Evolutionary conservation across 805 yeast species (phyloP).

Genomic region (Metschnikowia gelsemii): DNA sequence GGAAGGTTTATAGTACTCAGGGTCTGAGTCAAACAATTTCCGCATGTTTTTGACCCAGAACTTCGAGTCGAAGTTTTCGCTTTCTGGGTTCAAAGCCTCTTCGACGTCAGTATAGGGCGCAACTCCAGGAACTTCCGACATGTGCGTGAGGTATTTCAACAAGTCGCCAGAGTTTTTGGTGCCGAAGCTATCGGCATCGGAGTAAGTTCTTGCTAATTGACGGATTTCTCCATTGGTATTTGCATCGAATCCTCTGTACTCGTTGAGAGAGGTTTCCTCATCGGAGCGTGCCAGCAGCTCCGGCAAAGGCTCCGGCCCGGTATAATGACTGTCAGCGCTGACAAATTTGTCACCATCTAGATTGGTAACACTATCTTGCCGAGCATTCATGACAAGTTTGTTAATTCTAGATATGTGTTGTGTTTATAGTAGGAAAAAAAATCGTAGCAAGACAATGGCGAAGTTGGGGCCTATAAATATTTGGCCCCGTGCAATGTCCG

Average conservation of each 20-base stretch:
- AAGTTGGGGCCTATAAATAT: conserved; percentile 1
- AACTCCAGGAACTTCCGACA: conserved; percentile 33
- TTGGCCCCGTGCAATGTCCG: background rate
- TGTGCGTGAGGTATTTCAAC: conserved; percentile 43
- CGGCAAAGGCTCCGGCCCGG: conserved; percentile 13
- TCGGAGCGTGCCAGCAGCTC: conserved; percentile 4
- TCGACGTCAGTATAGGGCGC: conserved; percentile 18
- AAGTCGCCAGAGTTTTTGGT: conserved; percentile 27
- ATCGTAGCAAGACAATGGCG: background rate
- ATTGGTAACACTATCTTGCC: conserved; percentile 13
- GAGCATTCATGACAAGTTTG: conserved; percentile 7
- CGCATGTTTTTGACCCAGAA: conserved; percentile 68
- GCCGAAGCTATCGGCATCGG: conserved; percentile 15
- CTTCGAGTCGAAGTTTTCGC: conserved; percentile 57
- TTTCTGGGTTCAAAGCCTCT: conserved; percentile 51
- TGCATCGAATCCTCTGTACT: conserved; percentile 38
- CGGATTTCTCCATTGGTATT: conserved; percentile 35
- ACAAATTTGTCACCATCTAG: conserved; percentile 12
- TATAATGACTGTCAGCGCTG: conserved; percentile 10
- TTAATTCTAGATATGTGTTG: background rate
- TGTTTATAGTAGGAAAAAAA: background rate
- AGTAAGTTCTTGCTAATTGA: conserved; percentile 44
- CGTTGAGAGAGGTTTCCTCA: conserved; percentile 14
- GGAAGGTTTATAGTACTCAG: conserved; percentile 62
- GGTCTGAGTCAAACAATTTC: conserved; percentile 51